Evolutionary conservation across 495 filamentous ascomycete species (phyloP), one percentile per base, ranked within the genome.

Genomic region (Aspergillus nanangensis): DNA sequence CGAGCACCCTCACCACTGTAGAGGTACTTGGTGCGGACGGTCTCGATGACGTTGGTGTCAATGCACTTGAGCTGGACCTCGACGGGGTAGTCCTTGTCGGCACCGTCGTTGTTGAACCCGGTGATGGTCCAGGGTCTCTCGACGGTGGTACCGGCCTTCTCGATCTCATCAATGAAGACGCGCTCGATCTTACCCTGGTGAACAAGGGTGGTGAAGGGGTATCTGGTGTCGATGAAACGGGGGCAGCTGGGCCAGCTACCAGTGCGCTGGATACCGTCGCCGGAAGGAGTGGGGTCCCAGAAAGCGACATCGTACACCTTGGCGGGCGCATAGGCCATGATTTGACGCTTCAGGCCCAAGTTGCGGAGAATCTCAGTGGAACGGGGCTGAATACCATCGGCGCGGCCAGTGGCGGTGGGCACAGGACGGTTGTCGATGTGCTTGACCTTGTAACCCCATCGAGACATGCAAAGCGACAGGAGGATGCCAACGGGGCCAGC

Each of bases 401-500:
- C 77, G 67, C 88, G 68, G 65, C 81, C 81, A 45, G 81, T 84
- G 14, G 74, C 63, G 18, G 82, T 84, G 15, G 79, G 80, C 38
- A 78, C 74, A 0, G 78, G 71, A 17, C 81, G 74, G 57, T 83
- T 83, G 61, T 86, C 81, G 51, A 84, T 78, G 53, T 82, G 75
- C 65, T 81, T 84, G 51, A 84, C 81, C 52, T 77, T 81, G 69
- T 83, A 84, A 14, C 80, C 80, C 78, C 78, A 84, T 58, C 81
- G 68, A 36, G 77, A 79, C 51, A 86, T 83, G 65, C 86, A 90
- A 14, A 89, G 85, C n/a, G 86, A 90, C 11, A 95, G 77, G 57
- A 91, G 78, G 42, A 94, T 77, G 32, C 90, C 90, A 22, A 88
- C 88, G n/a, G 90, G 89, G 24, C 90, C 89, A 38, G 90, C 90